Base-by-base conservation (phyloP, 257 asterid species). In the Hygrophila difformis region DNA sequence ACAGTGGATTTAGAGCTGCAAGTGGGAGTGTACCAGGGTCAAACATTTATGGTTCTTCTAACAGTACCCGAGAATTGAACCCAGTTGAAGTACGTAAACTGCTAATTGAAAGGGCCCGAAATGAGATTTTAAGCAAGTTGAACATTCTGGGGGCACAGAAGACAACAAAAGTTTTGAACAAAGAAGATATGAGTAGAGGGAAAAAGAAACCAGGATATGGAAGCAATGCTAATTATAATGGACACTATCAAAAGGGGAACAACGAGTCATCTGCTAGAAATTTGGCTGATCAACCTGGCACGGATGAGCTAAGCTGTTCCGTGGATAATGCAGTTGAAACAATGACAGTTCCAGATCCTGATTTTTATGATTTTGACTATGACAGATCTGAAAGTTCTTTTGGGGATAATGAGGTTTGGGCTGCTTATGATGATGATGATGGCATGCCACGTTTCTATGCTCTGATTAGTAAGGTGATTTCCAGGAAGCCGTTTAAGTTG, bases 391-490 rank as follows among this genome's bases (percentile, higher is more conserved):
- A 74, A 59, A 53, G 34, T 26, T 69, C 87, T 39, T 83, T 79
- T 34, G 78, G 63, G 44, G 95, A 78, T 51, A 81, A 78, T 21
- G 82, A 78, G 68, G 87, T 84, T 20, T 84, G 95, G 95, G 84
- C 93, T 35, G 86, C 82, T 11, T 84, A 84, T 36, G 95, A 84
- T 18, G 70, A 78, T 11, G 68, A 65, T 17, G 95, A 81, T 53
- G 93, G 93, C 37, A 84, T 84, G 95, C 95, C 93, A 1, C 93
- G 95, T 33, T 75, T 75, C 59, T 84, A 81, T 44, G 95, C 91
- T 26, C 58, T 84, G 63, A 55, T 84, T 36, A 63, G 60, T 55
- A 78, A 71, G 67, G 93, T 84, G 38, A 47, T 78, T 1, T 75
- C 84, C 40, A 73, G 72, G 61, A 66, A 69, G 17, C 95, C 93